Conservation (phyloP, 2,329 filamentous ascomycete species). For the Diaporthe helianthi region DNA sequence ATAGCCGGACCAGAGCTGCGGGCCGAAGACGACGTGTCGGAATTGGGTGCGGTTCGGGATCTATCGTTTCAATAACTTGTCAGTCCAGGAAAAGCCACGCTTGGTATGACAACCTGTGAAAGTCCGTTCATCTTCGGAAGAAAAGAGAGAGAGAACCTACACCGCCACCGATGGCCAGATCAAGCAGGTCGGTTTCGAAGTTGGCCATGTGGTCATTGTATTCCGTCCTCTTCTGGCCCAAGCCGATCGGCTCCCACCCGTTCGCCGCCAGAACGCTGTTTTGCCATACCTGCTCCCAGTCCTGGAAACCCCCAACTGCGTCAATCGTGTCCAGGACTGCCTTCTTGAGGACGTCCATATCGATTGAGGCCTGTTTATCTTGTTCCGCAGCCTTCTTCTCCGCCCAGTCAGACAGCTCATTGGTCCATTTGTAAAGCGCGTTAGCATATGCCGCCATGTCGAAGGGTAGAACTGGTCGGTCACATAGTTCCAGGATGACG, state of each 20-base stretch:
- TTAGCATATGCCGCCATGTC: constrained; percentile 78
- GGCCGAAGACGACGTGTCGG: constrained; percentile 91
- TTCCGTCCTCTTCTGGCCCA: constrained; percentile 71
- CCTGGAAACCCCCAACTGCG: constrained; percentile 70
- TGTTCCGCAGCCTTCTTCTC: constrained; percentile 57
- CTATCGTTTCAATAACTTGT: constrained; percentile 49
- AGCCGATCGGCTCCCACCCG: constrained; percentile 76
- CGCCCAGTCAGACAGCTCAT: constrained; percentile 71
- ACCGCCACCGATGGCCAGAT: constrained; percentile 74
- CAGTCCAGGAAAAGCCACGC: not conserved
- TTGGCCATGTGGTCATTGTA: constrained; percentile 81
- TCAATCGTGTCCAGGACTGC: constrained; percentile 67
- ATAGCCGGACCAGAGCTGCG: constrained; percentile 76
- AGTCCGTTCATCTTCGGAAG: not conserved
- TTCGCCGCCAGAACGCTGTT: constrained; percentile 71
- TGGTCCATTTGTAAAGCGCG: constrained; percentile 68
- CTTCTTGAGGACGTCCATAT: constrained; percentile 65
- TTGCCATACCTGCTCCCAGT: constrained; percentile 82
- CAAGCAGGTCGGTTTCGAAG: constrained; percentile 85
- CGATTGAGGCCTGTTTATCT: constrained; percentile 47
- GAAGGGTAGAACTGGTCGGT: constrained; percentile 82
- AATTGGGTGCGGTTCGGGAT: constrained; percentile 89
- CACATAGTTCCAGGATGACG: constrained; percentile 83
- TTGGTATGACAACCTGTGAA: not conserved
- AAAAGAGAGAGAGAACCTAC: constrained; percentile 60